Percentiles rank a stretch among this genome's conserved stretches.
These are phyloP conservation scores for Calamus simplicifolius DNA, from an alignment of 176 grass and related monocot genomes.

Conservation along the genomic window DNA sequence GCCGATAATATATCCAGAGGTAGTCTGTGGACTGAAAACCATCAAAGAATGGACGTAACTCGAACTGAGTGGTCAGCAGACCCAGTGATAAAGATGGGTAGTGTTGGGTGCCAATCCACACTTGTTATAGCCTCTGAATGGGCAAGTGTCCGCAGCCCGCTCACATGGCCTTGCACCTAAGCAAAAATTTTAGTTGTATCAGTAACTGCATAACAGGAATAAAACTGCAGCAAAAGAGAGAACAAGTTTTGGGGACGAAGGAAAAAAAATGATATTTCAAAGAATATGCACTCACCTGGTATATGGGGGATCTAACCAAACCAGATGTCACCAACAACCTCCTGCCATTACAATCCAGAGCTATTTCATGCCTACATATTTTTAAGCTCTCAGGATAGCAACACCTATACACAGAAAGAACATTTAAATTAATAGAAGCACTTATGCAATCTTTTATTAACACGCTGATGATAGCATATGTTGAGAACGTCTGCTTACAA, in stretches of 20 bases:
- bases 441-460: no score
- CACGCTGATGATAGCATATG: no score
- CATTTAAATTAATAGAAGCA: neutral
- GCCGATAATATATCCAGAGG: no score
- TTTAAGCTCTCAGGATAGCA: constrained; percentile 75
- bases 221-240: neutral
- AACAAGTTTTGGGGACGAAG: neutral
- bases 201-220: constrained; percentile 5
- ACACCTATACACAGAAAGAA: constrained; percentile 47
- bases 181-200: constrained; percentile 5
- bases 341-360: constrained; percentile 77
- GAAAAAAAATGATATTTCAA: neutral
- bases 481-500: no score
- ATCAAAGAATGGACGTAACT: constrained; percentile 81
- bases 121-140: constrained; percentile 63
- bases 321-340: constrained; percentile 73
- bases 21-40: neutral
- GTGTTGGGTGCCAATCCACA: constrained; percentile 87
- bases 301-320: constrained; percentile 89
- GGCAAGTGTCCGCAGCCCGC: constrained; percentile 56
- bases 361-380: constrained; percentile 66
- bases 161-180: constrained; percentile 78
- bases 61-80: constrained; percentile 79
- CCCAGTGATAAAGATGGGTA: constrained; percentile 75
- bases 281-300: constrained; percentile 39